Conservation (phyloP, 202 grass and related monocot species). For the Saccharum hybrid region DNA sequence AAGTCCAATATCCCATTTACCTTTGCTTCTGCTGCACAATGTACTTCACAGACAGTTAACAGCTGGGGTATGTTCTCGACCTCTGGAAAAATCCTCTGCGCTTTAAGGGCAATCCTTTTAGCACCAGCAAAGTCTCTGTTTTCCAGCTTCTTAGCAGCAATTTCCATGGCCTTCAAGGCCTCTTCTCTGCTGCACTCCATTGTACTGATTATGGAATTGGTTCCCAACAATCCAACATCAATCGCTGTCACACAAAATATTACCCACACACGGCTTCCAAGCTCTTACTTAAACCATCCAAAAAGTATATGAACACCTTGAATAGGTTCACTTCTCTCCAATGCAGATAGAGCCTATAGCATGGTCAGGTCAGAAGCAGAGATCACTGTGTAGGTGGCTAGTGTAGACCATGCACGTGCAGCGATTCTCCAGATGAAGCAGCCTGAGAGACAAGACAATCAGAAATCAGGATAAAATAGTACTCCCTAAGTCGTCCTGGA, state of each 20-base stretch:
- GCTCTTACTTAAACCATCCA: constrained; percentile 20
- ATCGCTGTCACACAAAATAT: constrained; percentile 36
- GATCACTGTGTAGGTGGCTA: constrained; percentile 10
- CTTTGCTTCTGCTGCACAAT: constrained; percentile 60
- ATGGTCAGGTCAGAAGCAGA: constrained; percentile 23
- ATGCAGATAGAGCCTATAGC: constrained; percentile 28
- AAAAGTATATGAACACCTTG: constrained; percentile 36
- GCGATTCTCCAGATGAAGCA: constrained; percentile 2
- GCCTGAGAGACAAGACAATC: constrained; percentile 32
- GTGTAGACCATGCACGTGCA: not conserved
- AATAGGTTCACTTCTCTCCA: constrained; percentile 12
- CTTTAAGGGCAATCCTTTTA: constrained; percentile 75
- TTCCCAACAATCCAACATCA: not conserved
- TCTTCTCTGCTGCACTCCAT: constrained; percentile 89
- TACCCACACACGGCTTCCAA: constrained; percentile 1
- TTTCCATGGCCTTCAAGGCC: constrained; percentile 69
- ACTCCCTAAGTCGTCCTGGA: not conserved
- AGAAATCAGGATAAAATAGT: constrained; percentile 23
- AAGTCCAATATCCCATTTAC: constrained; percentile 69
- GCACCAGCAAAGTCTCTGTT: constrained; percentile 65
- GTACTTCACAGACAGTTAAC: constrained; percentile 76
- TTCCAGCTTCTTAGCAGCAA: constrained; percentile 71
- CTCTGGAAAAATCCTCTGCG: constrained; percentile 68
- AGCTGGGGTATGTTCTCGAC: constrained; percentile 70
- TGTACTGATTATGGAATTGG: not conserved